Conservation (phyloP, 2,329 filamentous ascomycete genomes). For the Cercospora brassicicola region DNA sequence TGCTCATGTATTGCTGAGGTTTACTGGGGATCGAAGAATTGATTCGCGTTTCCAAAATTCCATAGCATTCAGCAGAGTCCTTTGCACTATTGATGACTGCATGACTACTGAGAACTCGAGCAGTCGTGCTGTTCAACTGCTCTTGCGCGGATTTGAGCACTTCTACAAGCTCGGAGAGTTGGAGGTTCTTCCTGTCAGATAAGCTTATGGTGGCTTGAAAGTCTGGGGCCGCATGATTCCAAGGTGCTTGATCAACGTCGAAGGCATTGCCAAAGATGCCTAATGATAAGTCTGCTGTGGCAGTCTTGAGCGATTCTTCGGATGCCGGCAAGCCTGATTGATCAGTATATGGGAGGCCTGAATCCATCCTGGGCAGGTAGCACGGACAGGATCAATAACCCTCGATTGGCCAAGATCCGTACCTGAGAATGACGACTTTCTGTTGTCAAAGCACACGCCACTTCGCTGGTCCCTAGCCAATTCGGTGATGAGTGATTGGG, state of each 20-base stretch:
- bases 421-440: conserved; percentile 1
- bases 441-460: not conserved
- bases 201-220: conserved; percentile 9
- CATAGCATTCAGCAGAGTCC: conserved; percentile 9
- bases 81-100: not conserved
- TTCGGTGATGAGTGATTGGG: not conserved
- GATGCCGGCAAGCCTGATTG: not conserved
- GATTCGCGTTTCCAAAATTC: not conserved
- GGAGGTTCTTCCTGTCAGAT: not conserved
- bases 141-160: not conserved
- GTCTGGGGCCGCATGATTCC: conserved; percentile 1
- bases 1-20: conserved; percentile 4
- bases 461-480: not conserved
- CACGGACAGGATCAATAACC: conserved; percentile 8
- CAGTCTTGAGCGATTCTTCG: conserved; percentile 2
- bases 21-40: not conserved
- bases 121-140: not conserved
- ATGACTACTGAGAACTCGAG: not conserved
- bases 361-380: not conserved
- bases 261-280: not conserved
- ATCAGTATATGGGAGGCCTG: conserved; percentile 3
- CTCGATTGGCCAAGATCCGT: not conserved
- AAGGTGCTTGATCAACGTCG: not conserved
- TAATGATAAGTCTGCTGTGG: conserved; percentile 2
- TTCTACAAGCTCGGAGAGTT: not conserved